A percentile compares a stretch with the other conserved stretches of the same genome.
Evolutionary conservation across 2,329 filamentous ascomycete species (phyloP).

Genomic region (Dactylonectria macrodidyma): DNA sequence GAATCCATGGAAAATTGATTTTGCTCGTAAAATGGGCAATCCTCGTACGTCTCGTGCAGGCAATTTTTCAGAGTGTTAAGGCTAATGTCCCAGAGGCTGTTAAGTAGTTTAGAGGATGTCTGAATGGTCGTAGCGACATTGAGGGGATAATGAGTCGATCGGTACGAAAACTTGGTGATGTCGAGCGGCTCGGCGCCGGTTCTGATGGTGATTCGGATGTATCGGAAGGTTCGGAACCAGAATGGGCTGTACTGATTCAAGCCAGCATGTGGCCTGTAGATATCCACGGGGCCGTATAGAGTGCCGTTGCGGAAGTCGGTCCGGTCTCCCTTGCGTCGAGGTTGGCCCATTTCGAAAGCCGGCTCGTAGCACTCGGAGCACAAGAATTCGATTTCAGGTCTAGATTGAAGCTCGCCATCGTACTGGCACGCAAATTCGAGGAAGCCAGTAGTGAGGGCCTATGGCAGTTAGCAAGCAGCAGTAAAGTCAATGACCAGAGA

Average conservation of each 20-base stretch:
- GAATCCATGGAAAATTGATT: constrained; percentile 30
- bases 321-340: constrained; percentile 17
- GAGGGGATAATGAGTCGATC: constrained; percentile 24
- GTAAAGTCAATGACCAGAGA: not conserved
- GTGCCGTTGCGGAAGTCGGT: constrained; percentile 15
- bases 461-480: not conserved
- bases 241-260: constrained; percentile 26
- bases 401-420: not conserved
- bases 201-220: constrained; percentile 12
- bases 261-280: not conserved
- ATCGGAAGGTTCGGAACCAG: constrained; percentile 27
- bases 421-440: constrained; percentile 17
- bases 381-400: constrained; percentile 2
- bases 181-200: constrained; percentile 2
- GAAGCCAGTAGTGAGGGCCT: constrained; percentile 16
- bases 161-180: constrained; percentile 15
- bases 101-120: constrained; percentile 14
- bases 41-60: constrained; percentile 27
- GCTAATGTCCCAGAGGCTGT: constrained; percentile 20
- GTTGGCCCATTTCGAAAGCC: constrained; percentile 14
- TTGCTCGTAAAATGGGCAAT: constrained; percentile 28
- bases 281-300: constrained; percentile 19
- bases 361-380: constrained; percentile 26
- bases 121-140: constrained; percentile 7
- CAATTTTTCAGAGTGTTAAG: constrained; percentile 26